Evolutionary conservation across 192 early-diverging fungal genomes (phyloP).

Genomic region (Helicostylum pulchrum): DNA sequence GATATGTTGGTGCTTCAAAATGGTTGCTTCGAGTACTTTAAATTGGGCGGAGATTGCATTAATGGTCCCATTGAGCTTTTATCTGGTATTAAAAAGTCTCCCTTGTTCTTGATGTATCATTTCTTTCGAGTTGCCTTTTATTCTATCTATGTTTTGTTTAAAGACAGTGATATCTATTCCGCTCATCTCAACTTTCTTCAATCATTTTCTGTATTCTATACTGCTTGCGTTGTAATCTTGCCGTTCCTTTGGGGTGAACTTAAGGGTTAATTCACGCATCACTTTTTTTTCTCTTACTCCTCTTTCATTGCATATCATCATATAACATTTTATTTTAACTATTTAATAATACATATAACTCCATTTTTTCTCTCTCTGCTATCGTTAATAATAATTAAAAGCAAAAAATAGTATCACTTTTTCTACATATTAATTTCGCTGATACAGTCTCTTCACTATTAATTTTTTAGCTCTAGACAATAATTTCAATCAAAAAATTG

Average conservation of each 20-base stretch:
- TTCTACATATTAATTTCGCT: too few relatives aligned
- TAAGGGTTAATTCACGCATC: not conserved
- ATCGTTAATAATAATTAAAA: too few relatives aligned
- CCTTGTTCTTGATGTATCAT: slow-evolving; percentile 75
- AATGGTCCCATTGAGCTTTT: slow-evolving; percentile 83
- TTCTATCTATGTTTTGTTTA: slow-evolving; percentile 52
- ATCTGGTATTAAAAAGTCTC: slow-evolving; percentile 70
- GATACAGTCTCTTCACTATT: too few relatives aligned
- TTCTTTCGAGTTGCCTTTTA: slow-evolving; percentile 90
- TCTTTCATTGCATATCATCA: not conserved
- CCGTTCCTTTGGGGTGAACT: slow-evolving; percentile 37
- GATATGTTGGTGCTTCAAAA: slow-evolving; percentile 70
- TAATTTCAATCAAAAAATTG: too few relatives aligned
- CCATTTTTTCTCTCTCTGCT: not conserved
- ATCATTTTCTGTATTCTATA: slow-evolving; percentile 48
- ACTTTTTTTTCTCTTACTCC: not conserved
- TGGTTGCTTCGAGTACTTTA: slow-evolving; percentile 86
- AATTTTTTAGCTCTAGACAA: too few relatives aligned
- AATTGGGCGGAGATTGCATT: slow-evolving; percentile 75
- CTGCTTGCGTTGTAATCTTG: slow-evolving; percentile 44
- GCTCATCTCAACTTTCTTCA: slow-evolving; percentile 41
- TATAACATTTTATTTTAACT: not conserved
- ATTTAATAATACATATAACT: not conserved
- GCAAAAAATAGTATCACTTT: too few relatives aligned
- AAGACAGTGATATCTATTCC: slow-evolving; percentile 37